Evolutionary conservation across 495 filamentous ascomycete genomes (phyloP).

Genomic region (Neurospora cerealis): DNA sequence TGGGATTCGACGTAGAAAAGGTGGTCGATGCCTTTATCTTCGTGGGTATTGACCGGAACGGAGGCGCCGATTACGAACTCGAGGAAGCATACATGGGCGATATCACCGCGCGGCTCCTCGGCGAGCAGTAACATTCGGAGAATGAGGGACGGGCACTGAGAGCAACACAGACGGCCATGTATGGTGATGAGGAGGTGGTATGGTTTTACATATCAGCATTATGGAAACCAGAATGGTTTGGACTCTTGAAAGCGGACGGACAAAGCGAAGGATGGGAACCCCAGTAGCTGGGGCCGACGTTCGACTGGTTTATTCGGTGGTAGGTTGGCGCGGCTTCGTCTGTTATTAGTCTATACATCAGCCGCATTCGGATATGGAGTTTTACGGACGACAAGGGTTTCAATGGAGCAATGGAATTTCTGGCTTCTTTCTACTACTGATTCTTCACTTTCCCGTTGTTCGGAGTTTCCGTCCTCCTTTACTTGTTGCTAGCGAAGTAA

Average conservation of each 20-base stretch:
- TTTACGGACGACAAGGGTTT: not conserved
- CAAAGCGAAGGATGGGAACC: not conserved
- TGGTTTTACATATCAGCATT: not conserved
- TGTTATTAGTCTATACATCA: not conserved
- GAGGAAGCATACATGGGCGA: constrained; percentile 84
- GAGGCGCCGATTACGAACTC: constrained; percentile 70
- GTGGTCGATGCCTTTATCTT: constrained; percentile 79
- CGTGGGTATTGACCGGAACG: constrained; percentile 69
- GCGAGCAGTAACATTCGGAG: constrained; percentile 45
- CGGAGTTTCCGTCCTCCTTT: not conserved
- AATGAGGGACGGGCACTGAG: not conserved
- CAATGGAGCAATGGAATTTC: not conserved
- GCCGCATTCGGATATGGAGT: not conserved
- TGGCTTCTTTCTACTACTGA: not conserved
- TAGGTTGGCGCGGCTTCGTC: not conserved
- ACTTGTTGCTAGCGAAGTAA: not conserved
- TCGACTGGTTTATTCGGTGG: not conserved
- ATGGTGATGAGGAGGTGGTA: not conserved
- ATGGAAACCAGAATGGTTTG: not conserved
- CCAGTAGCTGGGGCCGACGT: not conserved
- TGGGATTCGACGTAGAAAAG: constrained; percentile 87
- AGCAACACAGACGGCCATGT: not conserved
- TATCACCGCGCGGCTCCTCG: constrained; percentile 74
- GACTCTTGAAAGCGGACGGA: not conserved
- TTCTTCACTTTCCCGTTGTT: not conserved